Conservation (phyloP, 257 asterid species). For the Mentha longifolia region DNA sequence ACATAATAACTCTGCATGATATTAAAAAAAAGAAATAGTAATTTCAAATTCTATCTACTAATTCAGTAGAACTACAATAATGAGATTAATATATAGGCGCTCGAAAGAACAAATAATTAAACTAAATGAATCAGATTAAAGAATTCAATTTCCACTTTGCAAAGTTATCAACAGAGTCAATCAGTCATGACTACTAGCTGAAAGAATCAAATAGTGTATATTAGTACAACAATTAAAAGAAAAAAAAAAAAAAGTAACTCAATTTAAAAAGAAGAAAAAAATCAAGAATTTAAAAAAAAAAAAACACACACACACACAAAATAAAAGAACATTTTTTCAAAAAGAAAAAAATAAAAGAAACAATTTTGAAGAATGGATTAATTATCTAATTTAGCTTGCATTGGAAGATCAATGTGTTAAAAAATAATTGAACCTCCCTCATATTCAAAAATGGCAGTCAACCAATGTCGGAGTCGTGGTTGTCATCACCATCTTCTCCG, state of each 20-base stretch:
- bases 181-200: background rate
- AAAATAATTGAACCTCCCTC: slow-evolving; percentile 37
- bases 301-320: no score
- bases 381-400: slow-evolving; percentile 4
- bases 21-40: no score
- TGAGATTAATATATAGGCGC: background rate
- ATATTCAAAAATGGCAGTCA: slow-evolving; percentile 55
- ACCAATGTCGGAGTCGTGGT: slow-evolving; percentile 46
- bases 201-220: background rate
- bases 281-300: background rate
- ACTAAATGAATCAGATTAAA: background rate
- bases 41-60: background rate
- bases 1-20: background rate
- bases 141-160: background rate
- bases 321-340: background rate
- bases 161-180: background rate
- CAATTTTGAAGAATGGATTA: background rate
- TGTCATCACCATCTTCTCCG: slow-evolving; percentile 47
- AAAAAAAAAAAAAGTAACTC: background rate
- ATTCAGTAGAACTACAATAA: no score
- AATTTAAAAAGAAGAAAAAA: background rate
- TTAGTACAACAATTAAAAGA: background rate
- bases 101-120: background rate
- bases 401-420: slow-evolving; percentile 32
- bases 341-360: background rate